Evolutionary conservation across 2,329 filamentous ascomycete genomes (phyloP).

Genomic region (Xylaria sp.): DNA sequence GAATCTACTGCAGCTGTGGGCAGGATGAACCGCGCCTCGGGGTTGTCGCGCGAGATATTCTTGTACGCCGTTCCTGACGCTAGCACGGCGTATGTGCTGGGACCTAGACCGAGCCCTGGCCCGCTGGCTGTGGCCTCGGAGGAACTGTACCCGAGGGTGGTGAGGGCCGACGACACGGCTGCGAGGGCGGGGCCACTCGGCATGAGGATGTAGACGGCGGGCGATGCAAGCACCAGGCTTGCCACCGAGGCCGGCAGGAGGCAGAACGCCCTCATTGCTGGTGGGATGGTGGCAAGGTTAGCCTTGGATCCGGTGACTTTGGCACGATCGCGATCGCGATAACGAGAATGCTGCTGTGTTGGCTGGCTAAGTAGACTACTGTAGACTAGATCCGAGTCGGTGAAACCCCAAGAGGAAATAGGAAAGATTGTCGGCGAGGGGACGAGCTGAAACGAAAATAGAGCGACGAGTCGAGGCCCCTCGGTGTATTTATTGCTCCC

Average conservation of each 20-base stretch:
- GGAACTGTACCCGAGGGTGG: constrained; percentile 34
- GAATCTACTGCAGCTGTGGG: constrained; percentile 5
- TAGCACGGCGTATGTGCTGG: constrained; percentile 32
- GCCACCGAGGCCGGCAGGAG: constrained; percentile 24
- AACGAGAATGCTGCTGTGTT: background rate
- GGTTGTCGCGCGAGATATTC: constrained; percentile 28
- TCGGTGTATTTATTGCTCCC: constrained; percentile 19
- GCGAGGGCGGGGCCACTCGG: constrained; percentile 27
- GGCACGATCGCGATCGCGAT: no score
- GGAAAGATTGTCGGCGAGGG: constrained; percentile 20
- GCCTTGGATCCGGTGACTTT: no score
- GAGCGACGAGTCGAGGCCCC: constrained; percentile 5
- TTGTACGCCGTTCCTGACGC: constrained; percentile 24
- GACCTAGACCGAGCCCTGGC: constrained; percentile 5
- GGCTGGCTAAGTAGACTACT: background rate
- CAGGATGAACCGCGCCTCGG: constrained; percentile 36
- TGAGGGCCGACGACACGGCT: constrained; percentile 31
- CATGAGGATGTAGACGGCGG: constrained; percentile 34
- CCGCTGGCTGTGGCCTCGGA: background rate
- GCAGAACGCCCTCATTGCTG: constrained; percentile 23
- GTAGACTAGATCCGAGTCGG: background rate
- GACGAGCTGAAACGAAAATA: constrained; percentile 21
- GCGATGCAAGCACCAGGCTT: constrained; percentile 19
- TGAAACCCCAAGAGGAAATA: background rate
- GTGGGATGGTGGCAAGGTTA: no score